Percentiles rank a stretch among this genome's conserved stretches.
These are phyloP conservation scores for Acanthamoeba castellanii DNA, from an alignment of 208 protist species.

Conservation along the genomic window DNA sequence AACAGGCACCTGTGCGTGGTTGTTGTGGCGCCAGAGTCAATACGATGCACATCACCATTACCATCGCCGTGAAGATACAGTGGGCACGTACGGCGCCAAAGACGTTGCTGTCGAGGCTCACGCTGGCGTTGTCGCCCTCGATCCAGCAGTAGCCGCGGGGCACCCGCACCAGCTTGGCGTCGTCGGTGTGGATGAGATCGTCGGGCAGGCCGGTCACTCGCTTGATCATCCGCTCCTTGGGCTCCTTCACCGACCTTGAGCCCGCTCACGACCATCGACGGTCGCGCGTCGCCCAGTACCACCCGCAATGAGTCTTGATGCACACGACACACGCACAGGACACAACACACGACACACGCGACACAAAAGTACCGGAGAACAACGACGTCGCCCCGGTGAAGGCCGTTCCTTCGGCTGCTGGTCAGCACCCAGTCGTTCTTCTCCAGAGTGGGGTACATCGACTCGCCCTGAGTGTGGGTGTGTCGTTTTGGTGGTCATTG, in stretches of 20 bases:
- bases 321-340: no score
- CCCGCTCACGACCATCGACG: background rate
- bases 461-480: background rate
- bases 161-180: background rate
- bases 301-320: no score
- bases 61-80: no score
- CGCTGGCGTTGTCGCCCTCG: slow-evolving; percentile 62
- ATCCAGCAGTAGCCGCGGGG: slow-evolving; percentile 66
- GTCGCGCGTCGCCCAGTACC: no score
- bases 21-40: background rate
- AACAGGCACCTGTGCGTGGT: background rate
- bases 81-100: slow-evolving; percentile 47
- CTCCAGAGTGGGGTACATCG: slow-evolving; percentile 37
- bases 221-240: slow-evolving; percentile 28
- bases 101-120: slow-evolving; percentile 62
- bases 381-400: slow-evolving; percentile 38
- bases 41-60: no score
- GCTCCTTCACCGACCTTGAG: background rate
- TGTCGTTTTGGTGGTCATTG: background rate
- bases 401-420: background rate
- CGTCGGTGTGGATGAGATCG: slow-evolving; percentile 1
- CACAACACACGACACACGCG: background rate
- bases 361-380: slow-evolving; percentile 14
- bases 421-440: slow-evolving; percentile 26
- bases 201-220: slow-evolving; percentile 25